Percentiles rank a stretch among this genome's conserved stretches.
These are phyloP conservation scores for Moringa oleifera DNA, from an alignment of 345 rosid species.

Conservation along the genomic window DNA sequence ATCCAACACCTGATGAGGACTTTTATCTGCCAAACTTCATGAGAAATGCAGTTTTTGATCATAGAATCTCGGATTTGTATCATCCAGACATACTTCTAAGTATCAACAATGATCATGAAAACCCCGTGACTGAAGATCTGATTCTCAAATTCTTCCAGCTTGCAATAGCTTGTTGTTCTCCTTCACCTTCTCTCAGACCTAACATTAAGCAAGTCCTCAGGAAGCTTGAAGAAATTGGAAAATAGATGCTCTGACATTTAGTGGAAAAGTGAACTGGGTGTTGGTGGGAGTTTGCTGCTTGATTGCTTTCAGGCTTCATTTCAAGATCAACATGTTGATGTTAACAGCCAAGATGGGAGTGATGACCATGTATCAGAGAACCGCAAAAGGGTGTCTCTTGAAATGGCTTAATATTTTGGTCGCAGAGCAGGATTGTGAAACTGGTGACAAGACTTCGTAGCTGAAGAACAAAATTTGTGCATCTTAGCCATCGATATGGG, in stretches of 20 bases:
- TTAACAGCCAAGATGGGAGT: constrained; percentile 7
- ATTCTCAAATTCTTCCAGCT: constrained; percentile 66
- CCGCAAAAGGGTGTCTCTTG: constrained; percentile 3
- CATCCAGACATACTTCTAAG: constrained; percentile 56
- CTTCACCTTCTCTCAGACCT: constrained; percentile 80
- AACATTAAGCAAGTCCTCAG: constrained; percentile 52
- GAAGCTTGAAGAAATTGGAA: constrained; percentile 66
- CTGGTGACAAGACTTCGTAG: background rate
- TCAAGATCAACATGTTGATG: background rate
- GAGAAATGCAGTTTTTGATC: constrained; percentile 59
- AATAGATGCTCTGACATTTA: constrained; percentile 14
- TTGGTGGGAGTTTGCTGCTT: constrained; percentile 13
- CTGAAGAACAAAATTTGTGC: background rate
- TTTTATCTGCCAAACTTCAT: constrained; percentile 57
- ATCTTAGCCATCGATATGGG: background rate
- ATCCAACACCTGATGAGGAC: constrained; percentile 59
- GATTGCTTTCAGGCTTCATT: constrained; percentile 15
- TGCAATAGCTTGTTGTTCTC: constrained; percentile 87
- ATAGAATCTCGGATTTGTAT: constrained; percentile 51
- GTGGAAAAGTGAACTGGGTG: constrained; percentile 5
- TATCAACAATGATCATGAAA: constrained; percentile 25
- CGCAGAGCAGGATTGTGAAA: constrained; percentile 12
- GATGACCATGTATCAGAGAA: constrained; percentile 10
- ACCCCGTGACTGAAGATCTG: constrained; percentile 46
- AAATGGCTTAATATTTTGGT: constrained; percentile 16